Percentiles rank a stretch among this genome's conserved stretches.
Evolutionary conservation across 2,329 filamentous ascomycete species (phyloP).

Genomic region (Ophiostoma piceae): DNA sequence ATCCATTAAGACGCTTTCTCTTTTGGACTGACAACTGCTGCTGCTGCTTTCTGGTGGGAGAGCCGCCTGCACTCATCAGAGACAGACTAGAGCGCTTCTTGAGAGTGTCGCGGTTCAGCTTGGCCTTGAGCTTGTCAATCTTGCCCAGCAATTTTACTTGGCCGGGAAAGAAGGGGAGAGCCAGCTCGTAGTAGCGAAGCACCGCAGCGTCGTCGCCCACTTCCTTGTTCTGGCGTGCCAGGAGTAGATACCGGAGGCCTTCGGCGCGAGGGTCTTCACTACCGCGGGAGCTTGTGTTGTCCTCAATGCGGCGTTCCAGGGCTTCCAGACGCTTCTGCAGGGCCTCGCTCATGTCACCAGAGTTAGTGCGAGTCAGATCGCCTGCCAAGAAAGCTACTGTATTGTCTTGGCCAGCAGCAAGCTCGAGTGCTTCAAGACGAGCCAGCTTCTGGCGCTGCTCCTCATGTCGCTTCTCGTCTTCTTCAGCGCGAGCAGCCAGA

Average conservation of each 20-base stretch:
- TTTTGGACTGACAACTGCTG: slow-evolving; percentile 18
- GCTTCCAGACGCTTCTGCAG: slow-evolving; percentile 76
- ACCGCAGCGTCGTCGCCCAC: slow-evolving; percentile 72
- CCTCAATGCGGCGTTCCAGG: slow-evolving; percentile 79
- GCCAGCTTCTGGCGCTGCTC: slow-evolving; percentile 34
- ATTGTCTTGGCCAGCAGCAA: slow-evolving; percentile 11
- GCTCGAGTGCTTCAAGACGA: slow-evolving; percentile 30
- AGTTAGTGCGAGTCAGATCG: slow-evolving; percentile 27
- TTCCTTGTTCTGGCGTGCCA: slow-evolving; percentile 86
- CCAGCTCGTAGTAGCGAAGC: slow-evolving; percentile 79
- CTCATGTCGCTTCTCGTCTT: slow-evolving; percentile 34
- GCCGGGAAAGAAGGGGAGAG: slow-evolving; percentile 76
- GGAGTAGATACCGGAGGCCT: slow-evolving; percentile 78
- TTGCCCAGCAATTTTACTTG: slow-evolving; percentile 72
- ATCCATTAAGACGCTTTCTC: slow-evolving; percentile 17
- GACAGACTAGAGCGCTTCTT: slow-evolving; percentile 6
- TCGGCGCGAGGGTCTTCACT: slow-evolving; percentile 69
- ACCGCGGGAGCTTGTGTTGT: slow-evolving; percentile 38
- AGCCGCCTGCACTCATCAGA: not conserved
- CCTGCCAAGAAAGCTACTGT: slow-evolving; percentile 10
- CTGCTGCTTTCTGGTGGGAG: slow-evolving; percentile 12
- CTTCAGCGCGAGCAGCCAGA: slow-evolving; percentile 66
- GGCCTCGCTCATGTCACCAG: slow-evolving; percentile 58
- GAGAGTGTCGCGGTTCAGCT: slow-evolving; percentile 38
- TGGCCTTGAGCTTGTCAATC: slow-evolving; percentile 57